phyloP scores from a whole-genome alignment of 495 filamentous ascomycete species.

The Aspergillus sclerotiicarbonarius region DNA sequence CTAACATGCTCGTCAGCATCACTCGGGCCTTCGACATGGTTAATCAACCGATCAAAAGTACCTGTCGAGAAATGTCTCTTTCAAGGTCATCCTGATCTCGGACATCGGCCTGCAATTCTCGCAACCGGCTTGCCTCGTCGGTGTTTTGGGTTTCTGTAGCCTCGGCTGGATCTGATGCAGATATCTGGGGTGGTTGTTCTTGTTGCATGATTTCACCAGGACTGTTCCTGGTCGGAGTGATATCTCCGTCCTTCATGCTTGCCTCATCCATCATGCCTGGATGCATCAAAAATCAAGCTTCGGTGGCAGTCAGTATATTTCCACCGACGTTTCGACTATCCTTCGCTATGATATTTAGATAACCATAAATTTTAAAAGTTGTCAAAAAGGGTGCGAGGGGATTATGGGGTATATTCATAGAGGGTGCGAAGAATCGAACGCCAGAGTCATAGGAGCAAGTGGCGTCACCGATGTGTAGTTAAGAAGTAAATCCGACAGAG shows the following conservation, averaged over 20 bases:
- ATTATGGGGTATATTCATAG: background rate
- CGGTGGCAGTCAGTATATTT: background rate
- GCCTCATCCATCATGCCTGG: slow-evolving; percentile 8
- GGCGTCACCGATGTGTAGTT: background rate
- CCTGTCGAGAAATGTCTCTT: slow-evolving; percentile 62
- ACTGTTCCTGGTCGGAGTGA: background rate
- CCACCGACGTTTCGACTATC: background rate
- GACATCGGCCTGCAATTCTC: slow-evolving; percentile 67
- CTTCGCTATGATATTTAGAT: background rate
- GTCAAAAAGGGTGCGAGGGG: too few relatives aligned
- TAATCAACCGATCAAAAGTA: slow-evolving; percentile 14
- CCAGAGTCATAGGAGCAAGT: background rate
- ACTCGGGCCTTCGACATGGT: background rate
- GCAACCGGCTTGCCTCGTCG: slow-evolving; percentile 60
- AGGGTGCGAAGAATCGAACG: background rate
- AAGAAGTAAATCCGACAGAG: background rate
- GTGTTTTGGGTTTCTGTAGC: background rate
- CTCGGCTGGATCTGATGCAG: background rate
- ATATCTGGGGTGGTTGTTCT: background rate
- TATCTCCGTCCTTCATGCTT: background rate
- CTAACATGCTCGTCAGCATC: slow-evolving; percentile 34
- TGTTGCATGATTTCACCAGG: background rate
- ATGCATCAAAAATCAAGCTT: background rate
- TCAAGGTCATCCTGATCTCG: slow-evolving; percentile 85
- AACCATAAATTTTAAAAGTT: background rate